Conservation (phyloP, 1,284 basidiomycete genomes). For the Tilletia setariae region DNA sequence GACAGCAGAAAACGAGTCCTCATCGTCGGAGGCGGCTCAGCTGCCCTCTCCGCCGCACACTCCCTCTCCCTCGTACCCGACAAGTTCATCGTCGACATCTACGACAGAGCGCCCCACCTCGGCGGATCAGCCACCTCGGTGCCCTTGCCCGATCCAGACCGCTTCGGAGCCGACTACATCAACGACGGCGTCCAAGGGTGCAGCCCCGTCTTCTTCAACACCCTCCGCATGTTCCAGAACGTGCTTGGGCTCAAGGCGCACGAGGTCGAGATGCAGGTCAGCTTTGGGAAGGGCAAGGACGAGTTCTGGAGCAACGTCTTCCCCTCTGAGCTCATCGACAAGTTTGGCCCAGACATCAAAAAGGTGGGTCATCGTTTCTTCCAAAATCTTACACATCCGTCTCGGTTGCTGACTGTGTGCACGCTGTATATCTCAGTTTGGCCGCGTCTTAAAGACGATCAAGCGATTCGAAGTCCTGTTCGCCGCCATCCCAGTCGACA, state of each 20-base stretch:
- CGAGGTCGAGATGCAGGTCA: conserved; percentile 47
- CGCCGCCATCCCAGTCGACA: conserved; percentile 42
- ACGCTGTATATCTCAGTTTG: conserved; percentile 28
- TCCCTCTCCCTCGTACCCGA: conserved; percentile 37
- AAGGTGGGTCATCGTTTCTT: conserved; percentile 22
- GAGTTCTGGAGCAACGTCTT: conserved; percentile 47
- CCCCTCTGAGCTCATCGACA: conserved; percentile 45
- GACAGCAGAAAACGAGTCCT: conserved; percentile 41
- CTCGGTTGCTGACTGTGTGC: too few species aligned
- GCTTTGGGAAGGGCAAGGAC: conserved; percentile 46
- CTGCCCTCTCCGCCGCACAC: conserved; percentile 43
- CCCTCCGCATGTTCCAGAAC: conserved; percentile 45
- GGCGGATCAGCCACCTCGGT: conserved; percentile 47
- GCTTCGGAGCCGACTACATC: conserved; percentile 46
- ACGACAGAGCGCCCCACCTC: conserved; percentile 40
- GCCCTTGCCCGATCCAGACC: conserved; percentile 40
- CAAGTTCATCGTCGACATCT: conserved; percentile 41
- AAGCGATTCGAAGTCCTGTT: conserved; percentile 46
- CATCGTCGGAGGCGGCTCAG: conserved; percentile 41
- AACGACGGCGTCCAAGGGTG: conserved; percentile 49
- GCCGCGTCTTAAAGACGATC: conserved; percentile 42
- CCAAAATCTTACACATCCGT: background rate
- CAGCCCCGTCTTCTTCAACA: conserved; percentile 46
- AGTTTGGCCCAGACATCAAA: conserved; percentile 39
- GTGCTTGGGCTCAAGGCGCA: conserved; percentile 39